Conservation (phyloP, 2,329 filamentous ascomycete genomes). For the Ceratocystis huliohia region DNA sequence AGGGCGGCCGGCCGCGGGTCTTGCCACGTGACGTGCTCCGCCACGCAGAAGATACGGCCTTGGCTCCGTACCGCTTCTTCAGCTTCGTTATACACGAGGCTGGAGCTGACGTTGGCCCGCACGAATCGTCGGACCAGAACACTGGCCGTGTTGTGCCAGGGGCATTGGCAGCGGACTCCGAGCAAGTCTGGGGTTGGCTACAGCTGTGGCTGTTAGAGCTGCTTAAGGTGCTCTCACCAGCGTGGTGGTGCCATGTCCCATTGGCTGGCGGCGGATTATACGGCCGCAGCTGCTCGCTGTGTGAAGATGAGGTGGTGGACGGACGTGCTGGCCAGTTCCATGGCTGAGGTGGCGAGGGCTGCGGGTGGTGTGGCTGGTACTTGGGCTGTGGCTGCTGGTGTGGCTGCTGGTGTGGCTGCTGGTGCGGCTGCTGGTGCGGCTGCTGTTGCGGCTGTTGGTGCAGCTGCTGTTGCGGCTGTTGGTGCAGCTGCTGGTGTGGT, state of each 20-base stretch:
- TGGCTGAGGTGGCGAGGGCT: not conserved
- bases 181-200: no score
- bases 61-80: constrained; percentile 55
- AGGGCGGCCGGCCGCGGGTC: constrained; percentile 62
- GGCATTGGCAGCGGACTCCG: no score
- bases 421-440: not conserved
- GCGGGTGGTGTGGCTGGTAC: not conserved
- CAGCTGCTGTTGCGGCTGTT: not conserved
- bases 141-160: constrained; percentile 31
- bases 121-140: constrained; percentile 56
- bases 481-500: not conserved
- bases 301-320: not conserved
- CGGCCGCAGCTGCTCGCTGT: not conserved
- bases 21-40: constrained; percentile 44
- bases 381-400: not conserved
- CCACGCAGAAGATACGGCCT: constrained; percentile 85
- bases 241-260: not conserved
- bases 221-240: not conserved
- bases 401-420: not conserved
- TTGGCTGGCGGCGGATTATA: not conserved
- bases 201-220: no score
- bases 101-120: constrained; percentile 56
- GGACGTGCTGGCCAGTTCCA: not conserved
- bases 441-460: not conserved
- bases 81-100: constrained; percentile 36